Evolutionary conservation across 75 land plant species (phyloP).

Genomic region (Selaginella moellendorffii): DNA sequence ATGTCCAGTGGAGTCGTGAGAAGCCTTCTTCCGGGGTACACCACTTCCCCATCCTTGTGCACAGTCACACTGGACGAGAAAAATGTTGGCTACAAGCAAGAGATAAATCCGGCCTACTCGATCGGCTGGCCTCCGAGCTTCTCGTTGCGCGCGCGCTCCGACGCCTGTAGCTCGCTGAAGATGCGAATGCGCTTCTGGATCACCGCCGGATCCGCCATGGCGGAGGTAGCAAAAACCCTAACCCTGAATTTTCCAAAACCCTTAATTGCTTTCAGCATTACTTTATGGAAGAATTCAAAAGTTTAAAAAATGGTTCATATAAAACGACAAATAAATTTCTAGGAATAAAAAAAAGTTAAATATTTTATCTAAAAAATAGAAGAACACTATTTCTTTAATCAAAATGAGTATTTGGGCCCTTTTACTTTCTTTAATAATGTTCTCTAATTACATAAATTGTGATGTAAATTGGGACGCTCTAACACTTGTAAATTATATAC

Average conservation of each 20-base stretch:
- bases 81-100: not conserved
- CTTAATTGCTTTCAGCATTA: not conserved
- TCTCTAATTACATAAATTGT: no score
- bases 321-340: no score
- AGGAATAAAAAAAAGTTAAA: no score
- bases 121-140: conserved; percentile 45
- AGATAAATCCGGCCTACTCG: conserved; percentile 24
- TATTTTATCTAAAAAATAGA: no score
- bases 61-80: not conserved
- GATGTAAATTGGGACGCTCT: no score
- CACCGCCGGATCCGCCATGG: conserved; percentile 12
- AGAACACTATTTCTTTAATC: no score
- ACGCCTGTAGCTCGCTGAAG: conserved; percentile 39
- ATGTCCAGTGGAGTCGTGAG: conserved; percentile 67
- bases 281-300: no score
- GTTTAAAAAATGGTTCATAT: no score
- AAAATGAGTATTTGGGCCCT: no score
- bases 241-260: not conserved
- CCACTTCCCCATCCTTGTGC: not conserved
- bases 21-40: conserved; percentile 10
- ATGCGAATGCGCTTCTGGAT: conserved; percentile 46
- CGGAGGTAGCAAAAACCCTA: not conserved
- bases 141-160: conserved; percentile 18
- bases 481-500: no score
- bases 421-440: no score